Conservation (phyloP, 805 yeast genomes). For the Wickerhamiella shivajii region DNA sequence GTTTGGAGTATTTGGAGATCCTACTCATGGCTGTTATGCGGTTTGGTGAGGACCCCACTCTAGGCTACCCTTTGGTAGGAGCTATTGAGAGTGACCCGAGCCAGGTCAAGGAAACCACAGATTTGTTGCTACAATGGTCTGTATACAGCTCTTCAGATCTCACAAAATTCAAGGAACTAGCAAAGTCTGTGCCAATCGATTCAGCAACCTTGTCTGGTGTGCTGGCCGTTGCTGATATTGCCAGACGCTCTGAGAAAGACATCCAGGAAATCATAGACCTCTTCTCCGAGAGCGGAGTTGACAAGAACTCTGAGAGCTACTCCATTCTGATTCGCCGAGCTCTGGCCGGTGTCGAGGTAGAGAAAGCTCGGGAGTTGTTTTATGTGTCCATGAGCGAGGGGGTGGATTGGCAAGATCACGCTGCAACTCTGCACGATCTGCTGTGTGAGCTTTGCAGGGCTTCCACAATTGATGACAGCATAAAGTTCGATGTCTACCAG, state of each 20-base stretch:
- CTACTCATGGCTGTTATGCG: constrained; percentile 18
- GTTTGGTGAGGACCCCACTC: constrained; percentile 15
- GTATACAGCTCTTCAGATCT: constrained; percentile 17
- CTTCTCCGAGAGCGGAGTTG: constrained; percentile 26
- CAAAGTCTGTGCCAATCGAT: no score
- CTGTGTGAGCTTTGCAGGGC: constrained; percentile 21
- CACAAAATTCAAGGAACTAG: constrained; percentile 14
- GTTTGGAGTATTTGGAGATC: constrained; percentile 19
- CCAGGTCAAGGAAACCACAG: constrained; percentile 26
- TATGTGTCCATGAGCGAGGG: constrained; percentile 27
- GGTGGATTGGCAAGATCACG: constrained; percentile 29
- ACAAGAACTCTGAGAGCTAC: constrained; percentile 27
- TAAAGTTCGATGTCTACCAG: constrained; percentile 27
- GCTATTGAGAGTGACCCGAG: constrained; percentile 5
- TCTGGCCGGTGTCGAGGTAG: constrained; percentile 20
- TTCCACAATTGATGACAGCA: constrained; percentile 19
- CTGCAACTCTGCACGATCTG: constrained; percentile 20
- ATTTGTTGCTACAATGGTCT: constrained; percentile 24
- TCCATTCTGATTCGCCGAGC: constrained; percentile 26
- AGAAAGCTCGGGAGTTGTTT: constrained; percentile 25
- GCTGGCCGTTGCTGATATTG: constrained; percentile 19
- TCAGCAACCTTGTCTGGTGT: constrained; percentile 18
- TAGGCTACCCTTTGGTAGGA: constrained; percentile 9
- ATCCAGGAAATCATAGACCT: constrained; percentile 16
- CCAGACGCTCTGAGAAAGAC: constrained; percentile 17